phyloP scores from a whole-genome alignment of 2,329 filamentous ascomycete species.

The Colletotrichum sp. region DNA sequence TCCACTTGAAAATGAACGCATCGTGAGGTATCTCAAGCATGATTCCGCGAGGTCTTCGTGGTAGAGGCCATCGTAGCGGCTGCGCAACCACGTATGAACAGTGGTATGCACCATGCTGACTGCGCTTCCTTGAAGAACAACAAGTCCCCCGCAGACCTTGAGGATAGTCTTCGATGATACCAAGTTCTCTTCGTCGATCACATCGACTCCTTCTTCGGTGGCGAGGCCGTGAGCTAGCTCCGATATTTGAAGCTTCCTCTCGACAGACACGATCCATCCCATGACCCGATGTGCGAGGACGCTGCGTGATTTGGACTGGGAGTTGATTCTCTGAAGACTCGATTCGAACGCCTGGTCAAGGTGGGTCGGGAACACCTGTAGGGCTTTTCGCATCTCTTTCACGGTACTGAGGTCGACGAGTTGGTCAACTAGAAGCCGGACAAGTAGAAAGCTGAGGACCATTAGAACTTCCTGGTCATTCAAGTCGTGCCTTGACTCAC shows the following conservation, averaged over 20 bases:
- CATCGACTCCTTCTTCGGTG: rapidly evolving
- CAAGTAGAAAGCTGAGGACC: not conserved
- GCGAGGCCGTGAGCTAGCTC: not conserved
- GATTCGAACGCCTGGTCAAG: not conserved
- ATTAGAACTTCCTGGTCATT: not conserved
- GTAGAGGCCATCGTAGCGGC: rapidly evolving
- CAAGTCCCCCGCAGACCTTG: not conserved
- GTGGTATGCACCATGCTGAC: not conserved
- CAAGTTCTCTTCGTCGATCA: not conserved
- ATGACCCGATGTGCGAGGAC: rapidly evolving
- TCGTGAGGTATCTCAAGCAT: not conserved
- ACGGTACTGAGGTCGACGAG: not conserved
- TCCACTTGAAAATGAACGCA: rapidly evolving
- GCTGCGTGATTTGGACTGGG: not conserved
- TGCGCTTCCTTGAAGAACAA: not conserved
- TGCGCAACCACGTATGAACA: not conserved
- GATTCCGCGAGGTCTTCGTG: not conserved
- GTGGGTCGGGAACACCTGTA: rapidly evolving
- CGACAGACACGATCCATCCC: not conserved
- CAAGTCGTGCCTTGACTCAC: not conserved
- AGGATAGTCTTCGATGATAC: not conserved
- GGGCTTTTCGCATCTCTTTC: not conserved
- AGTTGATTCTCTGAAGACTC: not conserved
- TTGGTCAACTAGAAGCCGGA: not conserved
- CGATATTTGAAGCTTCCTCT: not conserved